Conservation (phyloP, 495 filamentous ascomycete species). For the Lasiosphaeris hirsuta region DNA sequence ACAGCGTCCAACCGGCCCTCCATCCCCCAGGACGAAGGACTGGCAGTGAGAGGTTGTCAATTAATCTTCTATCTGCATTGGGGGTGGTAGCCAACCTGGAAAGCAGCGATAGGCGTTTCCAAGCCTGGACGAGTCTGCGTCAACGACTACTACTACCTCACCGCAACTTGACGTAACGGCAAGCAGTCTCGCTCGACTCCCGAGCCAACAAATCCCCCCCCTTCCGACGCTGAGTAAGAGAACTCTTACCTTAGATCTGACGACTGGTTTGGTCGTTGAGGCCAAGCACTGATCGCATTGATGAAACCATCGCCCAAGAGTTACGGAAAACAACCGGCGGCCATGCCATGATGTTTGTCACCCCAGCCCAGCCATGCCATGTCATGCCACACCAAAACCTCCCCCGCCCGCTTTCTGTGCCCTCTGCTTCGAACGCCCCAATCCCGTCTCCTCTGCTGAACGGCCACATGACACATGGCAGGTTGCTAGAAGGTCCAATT, state of each 20-base stretch:
- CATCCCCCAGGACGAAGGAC: not conserved
- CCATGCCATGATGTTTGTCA: constrained; percentile 11
- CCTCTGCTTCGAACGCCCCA: not conserved
- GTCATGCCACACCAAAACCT: not conserved
- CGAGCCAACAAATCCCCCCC: too few relatives aligned
- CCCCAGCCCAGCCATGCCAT: not conserved
- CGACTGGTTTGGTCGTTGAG: too few relatives aligned
- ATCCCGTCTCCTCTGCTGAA: not conserved
- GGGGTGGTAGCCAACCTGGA: not conserved
- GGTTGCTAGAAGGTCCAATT: not conserved
- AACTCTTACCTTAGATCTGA: not conserved
- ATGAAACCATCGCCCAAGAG: not conserved
- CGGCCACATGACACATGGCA: constrained; percentile 1
- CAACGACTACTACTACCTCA: not conserved
- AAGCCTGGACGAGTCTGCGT: not conserved
- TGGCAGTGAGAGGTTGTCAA: not conserved
- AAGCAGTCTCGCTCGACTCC: not conserved
- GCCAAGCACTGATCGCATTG: not conserved
- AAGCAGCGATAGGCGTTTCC: constrained; percentile 33
- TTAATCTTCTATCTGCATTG: not conserved
- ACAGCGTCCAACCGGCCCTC: not conserved
- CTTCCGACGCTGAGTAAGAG: too few relatives aligned
- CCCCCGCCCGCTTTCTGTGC: too few relatives aligned
- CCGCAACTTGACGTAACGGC: not conserved
- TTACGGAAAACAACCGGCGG: constrained; percentile 12